Conservation (phyloP, 129 eudicot genomes). For the Ambrosia artemisiifolia region DNA sequence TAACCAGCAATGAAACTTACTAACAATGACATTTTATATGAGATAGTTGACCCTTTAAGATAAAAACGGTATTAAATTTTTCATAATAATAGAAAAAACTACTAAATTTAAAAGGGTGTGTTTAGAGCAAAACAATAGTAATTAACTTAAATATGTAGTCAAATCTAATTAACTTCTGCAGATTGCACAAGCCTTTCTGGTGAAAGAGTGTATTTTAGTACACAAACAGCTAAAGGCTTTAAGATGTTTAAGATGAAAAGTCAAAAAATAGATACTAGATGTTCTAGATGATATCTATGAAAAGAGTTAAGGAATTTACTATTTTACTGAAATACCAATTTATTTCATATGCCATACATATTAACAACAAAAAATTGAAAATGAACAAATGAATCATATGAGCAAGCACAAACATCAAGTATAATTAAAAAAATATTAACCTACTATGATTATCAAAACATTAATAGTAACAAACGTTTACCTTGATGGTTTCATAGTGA, state of each 20-base stretch:
- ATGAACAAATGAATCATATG: background rate
- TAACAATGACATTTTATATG: background rate
- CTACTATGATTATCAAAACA: background rate
- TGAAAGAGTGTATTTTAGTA: too few relatives aligned
- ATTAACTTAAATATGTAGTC: background rate
- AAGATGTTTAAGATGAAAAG: too few relatives aligned
- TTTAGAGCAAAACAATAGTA: background rate
- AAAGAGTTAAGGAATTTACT: background rate
- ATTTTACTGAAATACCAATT: background rate
- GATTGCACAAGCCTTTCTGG: too few relatives aligned
- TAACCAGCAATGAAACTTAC: too few relatives aligned
- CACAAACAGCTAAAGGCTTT: background rate
- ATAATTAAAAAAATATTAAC: background rate
- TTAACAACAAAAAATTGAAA: background rate
- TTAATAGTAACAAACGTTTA: slow-evolving; percentile 6
- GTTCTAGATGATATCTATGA: background rate
- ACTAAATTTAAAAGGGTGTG: background rate
- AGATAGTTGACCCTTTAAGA: background rate
- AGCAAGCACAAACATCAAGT: too few relatives aligned
- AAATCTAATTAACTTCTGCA: background rate
- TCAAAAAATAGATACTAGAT: background rate
- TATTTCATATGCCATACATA: background rate
- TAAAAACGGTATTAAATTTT: background rate
- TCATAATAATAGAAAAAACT: background rate
- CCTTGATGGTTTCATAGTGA: slow-evolving; percentile 73